These are phyloP conservation scores for Diutina scorzettiae DNA, from an alignment of 1,139 yeast genomes.

Conservation along the genomic window DNA sequence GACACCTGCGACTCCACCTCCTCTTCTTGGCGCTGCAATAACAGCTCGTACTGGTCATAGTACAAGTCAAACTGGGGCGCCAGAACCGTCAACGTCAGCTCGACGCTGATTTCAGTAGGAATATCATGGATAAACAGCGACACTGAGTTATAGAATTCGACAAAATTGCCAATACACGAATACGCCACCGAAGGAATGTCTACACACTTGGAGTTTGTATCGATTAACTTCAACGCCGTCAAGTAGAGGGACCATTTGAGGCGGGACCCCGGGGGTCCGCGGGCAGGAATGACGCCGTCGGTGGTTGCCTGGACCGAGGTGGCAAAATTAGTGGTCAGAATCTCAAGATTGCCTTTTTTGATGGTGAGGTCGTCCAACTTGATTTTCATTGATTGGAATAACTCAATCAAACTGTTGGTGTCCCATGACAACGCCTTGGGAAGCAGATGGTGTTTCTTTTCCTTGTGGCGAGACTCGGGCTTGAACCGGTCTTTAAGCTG, in stretches of 20 bases:
- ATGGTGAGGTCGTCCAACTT: conserved; percentile 23
- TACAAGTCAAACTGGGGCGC: conserved; percentile 27
- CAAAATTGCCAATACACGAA: conserved; percentile 10
- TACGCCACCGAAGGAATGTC: conserved; percentile 27
- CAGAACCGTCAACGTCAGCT: conserved; percentile 12
- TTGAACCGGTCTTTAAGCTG: background rate
- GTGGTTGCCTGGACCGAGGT: conserved; percentile 10
- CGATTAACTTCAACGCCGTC: conserved; percentile 20
- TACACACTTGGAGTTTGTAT: conserved; percentile 20
- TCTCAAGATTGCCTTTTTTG: conserved; percentile 12
- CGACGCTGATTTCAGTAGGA: conserved; percentile 12
- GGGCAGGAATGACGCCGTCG: conserved; percentile 8
- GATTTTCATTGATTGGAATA: conserved; percentile 8
- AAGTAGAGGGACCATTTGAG: conserved; percentile 13
- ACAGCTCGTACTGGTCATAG: conserved; percentile 24
- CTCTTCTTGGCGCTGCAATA: conserved; percentile 6
- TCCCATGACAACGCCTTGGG: background rate
- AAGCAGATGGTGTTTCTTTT: background rate
- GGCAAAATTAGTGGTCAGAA: conserved; percentile 15
- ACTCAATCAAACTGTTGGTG: background rate
- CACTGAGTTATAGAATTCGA: conserved; percentile 10
- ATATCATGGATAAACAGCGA: conserved; percentile 8
- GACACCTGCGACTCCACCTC: background rate
- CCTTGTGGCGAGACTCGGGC: background rate
- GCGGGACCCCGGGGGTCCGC: background rate